phyloP scores from a whole-genome alignment of 2,329 filamentous ascomycete genomes.

The Sordariomycetes sp. region DNA sequence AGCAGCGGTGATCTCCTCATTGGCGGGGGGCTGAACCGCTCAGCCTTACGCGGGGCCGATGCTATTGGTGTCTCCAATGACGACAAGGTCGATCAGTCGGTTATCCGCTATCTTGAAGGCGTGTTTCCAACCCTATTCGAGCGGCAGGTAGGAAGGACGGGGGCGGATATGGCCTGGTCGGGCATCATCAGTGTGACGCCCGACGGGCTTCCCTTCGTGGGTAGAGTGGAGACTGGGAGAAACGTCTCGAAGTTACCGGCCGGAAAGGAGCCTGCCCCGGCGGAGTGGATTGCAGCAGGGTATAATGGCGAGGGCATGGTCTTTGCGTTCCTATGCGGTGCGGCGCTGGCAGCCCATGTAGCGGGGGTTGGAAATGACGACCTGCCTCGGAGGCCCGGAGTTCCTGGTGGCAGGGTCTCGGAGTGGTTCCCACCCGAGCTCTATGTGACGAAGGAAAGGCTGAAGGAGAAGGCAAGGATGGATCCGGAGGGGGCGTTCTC shows the following conservation, averaged over 20 bases:
- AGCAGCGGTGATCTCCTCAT: conserved; percentile 36
- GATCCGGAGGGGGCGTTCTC: conserved; percentile 24
- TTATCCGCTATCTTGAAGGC: conserved; percentile 26
- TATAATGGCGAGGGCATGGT: conserved; percentile 43
- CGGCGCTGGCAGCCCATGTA: conserved; percentile 34
- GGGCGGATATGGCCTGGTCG: conserved; percentile 33
- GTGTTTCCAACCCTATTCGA: conserved; percentile 30
- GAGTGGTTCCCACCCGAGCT: conserved; percentile 31
- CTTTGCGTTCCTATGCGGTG: conserved; percentile 39
- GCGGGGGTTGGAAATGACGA: conserved; percentile 22
- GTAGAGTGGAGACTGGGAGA: conserved; percentile 21
- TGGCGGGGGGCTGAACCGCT: conserved; percentile 38
- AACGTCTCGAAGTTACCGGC: neutral
- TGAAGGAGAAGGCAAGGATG: conserved; percentile 15
- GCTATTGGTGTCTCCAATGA: conserved; percentile 38
- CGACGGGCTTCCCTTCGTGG: conserved; percentile 39
- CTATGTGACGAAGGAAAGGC: neutral
- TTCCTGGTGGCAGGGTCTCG: conserved; percentile 21
- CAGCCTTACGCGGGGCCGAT: conserved; percentile 27
- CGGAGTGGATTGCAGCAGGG: conserved; percentile 41
- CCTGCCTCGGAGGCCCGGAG: conserved; percentile 17
- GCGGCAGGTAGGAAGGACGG: conserved; percentile 20
- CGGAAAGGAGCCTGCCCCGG: conserved; percentile 8
- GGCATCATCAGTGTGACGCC: conserved; percentile 36
- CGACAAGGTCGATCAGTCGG: conserved; percentile 24